A percentile compares a stretch with the other conserved stretches of the same genome.
phyloP scores from a whole-genome alignment of 179 eudicot species.

The Heliamphora pulchella region DNA sequence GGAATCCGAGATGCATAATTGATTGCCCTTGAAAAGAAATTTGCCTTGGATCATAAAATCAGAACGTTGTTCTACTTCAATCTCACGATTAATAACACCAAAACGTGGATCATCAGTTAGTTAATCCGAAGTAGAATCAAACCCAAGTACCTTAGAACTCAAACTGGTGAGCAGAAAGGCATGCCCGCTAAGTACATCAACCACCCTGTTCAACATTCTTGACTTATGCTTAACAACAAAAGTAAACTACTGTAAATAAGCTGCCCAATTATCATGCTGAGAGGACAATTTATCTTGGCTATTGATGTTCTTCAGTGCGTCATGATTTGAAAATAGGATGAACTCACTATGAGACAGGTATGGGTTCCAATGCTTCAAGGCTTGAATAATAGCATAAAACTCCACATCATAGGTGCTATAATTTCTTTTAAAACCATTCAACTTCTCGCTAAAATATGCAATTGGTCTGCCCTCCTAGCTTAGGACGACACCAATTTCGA shows the following conservation, averaged over 20 bases:
- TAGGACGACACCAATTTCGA: neutral
- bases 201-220: neutral
- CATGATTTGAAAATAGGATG: neutral
- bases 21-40: neutral
- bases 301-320: neutral
- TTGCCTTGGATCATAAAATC: too few species aligned
- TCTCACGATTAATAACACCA: neutral
- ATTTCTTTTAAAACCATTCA: neutral
- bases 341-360: neutral
- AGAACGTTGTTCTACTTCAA: fast-evolving
- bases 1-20: neutral
- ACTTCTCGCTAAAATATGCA: slow-evolving; percentile 8
- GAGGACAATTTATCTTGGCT: neutral
- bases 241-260: neutral
- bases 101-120: neutral
- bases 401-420: neutral
- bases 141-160: neutral
- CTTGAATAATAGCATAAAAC: slow-evolving; percentile 3
- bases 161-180: neutral
- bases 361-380: neutral
- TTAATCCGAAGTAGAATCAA: neutral
- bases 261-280: neutral
- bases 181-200: neutral
- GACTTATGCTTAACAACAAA: neutral
- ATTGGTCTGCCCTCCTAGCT: neutral